Evolutionary conservation across 2,329 filamentous ascomycete genomes (phyloP).

Genomic region (Daldinia sp.): DNA sequence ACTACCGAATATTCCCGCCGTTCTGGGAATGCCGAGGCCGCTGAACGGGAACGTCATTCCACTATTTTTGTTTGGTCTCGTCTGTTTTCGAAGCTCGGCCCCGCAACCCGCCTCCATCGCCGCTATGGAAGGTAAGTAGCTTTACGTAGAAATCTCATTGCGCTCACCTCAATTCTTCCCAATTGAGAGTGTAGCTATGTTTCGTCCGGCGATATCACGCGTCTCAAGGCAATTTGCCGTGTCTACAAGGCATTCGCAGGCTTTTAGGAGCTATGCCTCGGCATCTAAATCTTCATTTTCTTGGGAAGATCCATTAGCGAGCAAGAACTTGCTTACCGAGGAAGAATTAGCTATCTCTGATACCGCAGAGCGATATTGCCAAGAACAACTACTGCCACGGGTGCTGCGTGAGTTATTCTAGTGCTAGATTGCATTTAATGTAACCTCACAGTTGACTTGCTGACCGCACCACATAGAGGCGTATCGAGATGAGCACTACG

Average conservation of each 20-base stretch:
- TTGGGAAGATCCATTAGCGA: slow-evolving; percentile 89
- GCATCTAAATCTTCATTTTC: slow-evolving; percentile 69
- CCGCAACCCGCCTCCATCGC: slow-evolving; percentile 14
- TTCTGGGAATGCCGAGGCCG: slow-evolving; percentile 25
- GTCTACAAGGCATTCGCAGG: slow-evolving; percentile 34
- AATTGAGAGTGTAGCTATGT: slow-evolving; percentile 44
- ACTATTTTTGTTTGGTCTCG: slow-evolving; percentile 19
- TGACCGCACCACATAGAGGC: slow-evolving; percentile 47
- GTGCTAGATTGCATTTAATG: background rate
- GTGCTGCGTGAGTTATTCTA: slow-evolving; percentile 80
- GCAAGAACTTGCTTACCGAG: slow-evolving; percentile 82
- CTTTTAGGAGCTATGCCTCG: slow-evolving; percentile 49
- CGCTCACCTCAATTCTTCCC: slow-evolving; percentile 27
- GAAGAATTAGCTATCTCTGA: slow-evolving; percentile 92
- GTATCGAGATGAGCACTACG: slow-evolving; percentile 85
- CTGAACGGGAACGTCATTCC: slow-evolving; percentile 21
- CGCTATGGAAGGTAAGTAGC: slow-evolving; percentile 24
- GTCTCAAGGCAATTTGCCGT: slow-evolving; percentile 37
- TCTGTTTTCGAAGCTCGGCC: slow-evolving; percentile 22
- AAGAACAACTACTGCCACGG: slow-evolving; percentile 86
- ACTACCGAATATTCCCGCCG: slow-evolving; percentile 21
- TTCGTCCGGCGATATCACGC: slow-evolving; percentile 45
- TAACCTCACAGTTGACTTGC: slow-evolving; percentile 3
- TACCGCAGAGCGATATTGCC: slow-evolving; percentile 92
- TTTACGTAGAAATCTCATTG: slow-evolving; percentile 9